Conservation (phyloP, 148 eudicot genomes). For the Pouteria glomerata region DNA sequence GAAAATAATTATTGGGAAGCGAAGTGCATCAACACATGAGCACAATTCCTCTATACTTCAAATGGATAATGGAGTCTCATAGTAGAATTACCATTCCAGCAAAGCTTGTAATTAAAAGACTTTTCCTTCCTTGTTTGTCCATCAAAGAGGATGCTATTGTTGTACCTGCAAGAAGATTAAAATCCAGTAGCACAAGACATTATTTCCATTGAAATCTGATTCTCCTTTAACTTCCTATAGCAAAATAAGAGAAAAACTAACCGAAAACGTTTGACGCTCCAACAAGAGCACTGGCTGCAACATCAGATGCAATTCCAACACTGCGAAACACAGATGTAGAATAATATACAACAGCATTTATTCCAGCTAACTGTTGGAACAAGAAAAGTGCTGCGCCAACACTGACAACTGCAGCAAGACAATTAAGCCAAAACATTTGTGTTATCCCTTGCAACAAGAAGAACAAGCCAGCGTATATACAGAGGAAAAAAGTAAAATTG, state of each 20-base stretch:
- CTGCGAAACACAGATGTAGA: conserved; percentile 92
- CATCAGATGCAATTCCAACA: conserved; percentile 95
- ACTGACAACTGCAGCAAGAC: conserved; percentile 70
- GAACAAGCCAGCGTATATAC: background rate
- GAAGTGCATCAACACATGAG: no score
- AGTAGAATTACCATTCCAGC: conserved; percentile 73
- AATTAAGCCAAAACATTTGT: background rate
- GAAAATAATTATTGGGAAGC: no score
- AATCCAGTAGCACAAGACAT: conserved; percentile 4
- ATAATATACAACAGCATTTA: conserved; percentile 94
- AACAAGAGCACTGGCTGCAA: conserved; percentile 97
- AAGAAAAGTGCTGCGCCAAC: conserved; percentile 96
- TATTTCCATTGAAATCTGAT: background rate
- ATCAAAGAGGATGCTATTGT: conserved; percentile 82
- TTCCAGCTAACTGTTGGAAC: conserved; percentile 97
- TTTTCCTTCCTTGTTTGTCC: conserved; percentile 96
- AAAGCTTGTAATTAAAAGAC: conserved; percentile 84
- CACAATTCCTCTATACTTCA: no score
- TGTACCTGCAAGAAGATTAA: conserved; percentile 55
- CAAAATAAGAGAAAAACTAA: conserved; percentile 18
- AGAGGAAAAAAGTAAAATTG: no score
- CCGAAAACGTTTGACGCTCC: conserved; percentile 96
- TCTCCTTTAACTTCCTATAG: background rate
- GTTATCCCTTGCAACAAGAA: background rate
- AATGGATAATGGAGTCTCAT: background rate